Evolutionary conservation across 257 asterid species (phyloP).

Genomic region (Nicotiana knightiana): DNA sequence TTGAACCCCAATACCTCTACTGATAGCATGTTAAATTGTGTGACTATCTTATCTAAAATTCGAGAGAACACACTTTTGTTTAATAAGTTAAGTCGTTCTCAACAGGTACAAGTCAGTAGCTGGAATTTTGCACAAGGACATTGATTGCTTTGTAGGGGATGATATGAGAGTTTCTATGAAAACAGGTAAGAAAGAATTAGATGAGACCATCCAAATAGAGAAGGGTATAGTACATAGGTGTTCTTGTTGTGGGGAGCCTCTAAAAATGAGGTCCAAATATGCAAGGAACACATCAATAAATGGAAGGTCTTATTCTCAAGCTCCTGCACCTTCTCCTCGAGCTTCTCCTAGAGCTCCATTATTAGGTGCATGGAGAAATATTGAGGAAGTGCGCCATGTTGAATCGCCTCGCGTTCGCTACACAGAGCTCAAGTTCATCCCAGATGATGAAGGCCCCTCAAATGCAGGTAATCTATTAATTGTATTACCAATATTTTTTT

Average conservation of each 20-base stretch:
- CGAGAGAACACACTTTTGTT: not conserved
- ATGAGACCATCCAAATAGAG: conserved; percentile 32
- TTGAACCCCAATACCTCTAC: not conserved
- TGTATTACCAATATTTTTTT: not conserved
- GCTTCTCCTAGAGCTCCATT: conserved; percentile 32
- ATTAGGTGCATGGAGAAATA: conserved; percentile 24
- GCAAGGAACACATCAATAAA: conserved; percentile 49
- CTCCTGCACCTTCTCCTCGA: conserved; percentile 60
- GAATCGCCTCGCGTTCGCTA: conserved; percentile 50
- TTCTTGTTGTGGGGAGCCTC: conserved; percentile 76
- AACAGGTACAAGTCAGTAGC: conserved; percentile 45
- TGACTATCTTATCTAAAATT: not conserved
- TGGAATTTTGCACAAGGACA: conserved; percentile 61
- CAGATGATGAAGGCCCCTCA: conserved; percentile 42
- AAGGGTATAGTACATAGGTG: conserved; percentile 36
- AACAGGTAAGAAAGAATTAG: conserved; percentile 33
- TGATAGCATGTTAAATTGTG: not conserved
- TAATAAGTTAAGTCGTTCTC: not conserved
- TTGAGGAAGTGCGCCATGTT: conserved; percentile 34
- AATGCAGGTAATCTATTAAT: not conserved
- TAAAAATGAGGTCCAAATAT: conserved; percentile 27
- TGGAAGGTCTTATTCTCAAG: conserved; percentile 7
- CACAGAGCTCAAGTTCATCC: conserved; percentile 47
- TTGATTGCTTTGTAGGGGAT: conserved; percentile 34
- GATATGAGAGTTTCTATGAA: conserved; percentile 16